Conservation (phyloP, 1,284 basidiomycete genomes). For the Trametes pubescens region DNA sequence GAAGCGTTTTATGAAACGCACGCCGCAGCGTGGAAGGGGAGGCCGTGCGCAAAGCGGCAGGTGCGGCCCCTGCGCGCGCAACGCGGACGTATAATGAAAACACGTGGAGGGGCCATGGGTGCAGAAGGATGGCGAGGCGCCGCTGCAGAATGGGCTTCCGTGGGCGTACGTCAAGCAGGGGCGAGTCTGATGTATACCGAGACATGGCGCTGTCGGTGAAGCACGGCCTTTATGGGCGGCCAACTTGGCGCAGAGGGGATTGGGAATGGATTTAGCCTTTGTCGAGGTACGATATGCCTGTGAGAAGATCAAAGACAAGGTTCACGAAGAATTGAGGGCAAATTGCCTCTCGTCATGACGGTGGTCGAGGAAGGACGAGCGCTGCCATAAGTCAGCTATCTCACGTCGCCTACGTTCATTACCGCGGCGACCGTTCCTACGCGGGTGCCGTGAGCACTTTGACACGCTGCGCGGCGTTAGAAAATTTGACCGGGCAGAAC, state of each 20-base stretch:
- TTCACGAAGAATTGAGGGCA: constrained; percentile 1
- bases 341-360: constrained; percentile 7
- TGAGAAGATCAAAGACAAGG: background rate
- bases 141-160: background rate
- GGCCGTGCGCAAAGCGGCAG: constrained; percentile 29
- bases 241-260: background rate
- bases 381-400: background rate
- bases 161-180: background rate
- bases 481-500: background rate
- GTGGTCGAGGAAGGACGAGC: constrained; percentile 1
- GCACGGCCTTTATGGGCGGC: constrained; percentile 3
- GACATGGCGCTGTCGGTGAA: background rate
- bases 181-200: background rate
- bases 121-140: background rate
- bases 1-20: constrained; percentile 39
- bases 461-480: background rate
- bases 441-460: background rate
- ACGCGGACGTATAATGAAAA: constrained; percentile 34
- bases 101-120: constrained; percentile 36
- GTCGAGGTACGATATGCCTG: background rate
- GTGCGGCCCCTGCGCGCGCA: constrained; percentile 30
- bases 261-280: background rate
- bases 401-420: background rate
- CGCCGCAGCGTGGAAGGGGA: constrained; percentile 38
- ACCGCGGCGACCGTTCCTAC: background rate